Base-by-base conservation (phyloP, 352 stramenopile species). In the Pythium guiyangense region DNA sequence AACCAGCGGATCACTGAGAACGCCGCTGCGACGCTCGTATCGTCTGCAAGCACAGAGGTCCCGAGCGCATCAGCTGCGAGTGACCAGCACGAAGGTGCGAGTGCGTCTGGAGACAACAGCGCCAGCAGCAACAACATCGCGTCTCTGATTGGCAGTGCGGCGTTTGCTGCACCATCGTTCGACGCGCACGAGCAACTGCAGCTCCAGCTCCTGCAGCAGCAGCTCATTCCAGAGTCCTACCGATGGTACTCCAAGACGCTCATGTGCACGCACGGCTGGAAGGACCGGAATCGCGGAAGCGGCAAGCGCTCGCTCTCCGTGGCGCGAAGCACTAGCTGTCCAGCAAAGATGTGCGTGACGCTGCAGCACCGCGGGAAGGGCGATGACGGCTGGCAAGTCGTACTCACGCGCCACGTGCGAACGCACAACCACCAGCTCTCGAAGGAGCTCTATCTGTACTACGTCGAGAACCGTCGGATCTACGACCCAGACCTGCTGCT, bases 171-270 rank as follows among this genome's bases (percentile, higher is more conserved):
- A 1, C 31, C 31, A 37, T 9, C 6, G 6, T 37, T 37, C 31
- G 31, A n/a, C n/a, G 27, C 8, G 14, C 27, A 14, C 18, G 11
- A 26, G 1, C 12, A 25, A 5, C 17, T 22, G 15, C 15, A 34
- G 17, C 47, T 37, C 12, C 47, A 34, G 47, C 26, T n/a, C 11
- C 31, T 31, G 18, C 65, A 77, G 20, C 72, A 67, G 22, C 72
- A 66, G 52, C 57, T 89, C 57, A 88, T 92, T 43, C 81, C 81
- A 0, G 69, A 83, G 54, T 69, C 63, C 34, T 84, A 70, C 57
- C 71, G 75, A 46, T 92, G 81, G 81, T 92, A 92, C 53, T 92
- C 81, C 46, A 92, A 92, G 69, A 88, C 81, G 34, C 69, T 92
- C 37, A 86, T 86, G 66, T 92, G 81, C 50, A 92, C 81, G 6